phyloP scores from a whole-genome alignment of 2,329 filamentous ascomycete genomes.

The Calonectria pteridis region DNA sequence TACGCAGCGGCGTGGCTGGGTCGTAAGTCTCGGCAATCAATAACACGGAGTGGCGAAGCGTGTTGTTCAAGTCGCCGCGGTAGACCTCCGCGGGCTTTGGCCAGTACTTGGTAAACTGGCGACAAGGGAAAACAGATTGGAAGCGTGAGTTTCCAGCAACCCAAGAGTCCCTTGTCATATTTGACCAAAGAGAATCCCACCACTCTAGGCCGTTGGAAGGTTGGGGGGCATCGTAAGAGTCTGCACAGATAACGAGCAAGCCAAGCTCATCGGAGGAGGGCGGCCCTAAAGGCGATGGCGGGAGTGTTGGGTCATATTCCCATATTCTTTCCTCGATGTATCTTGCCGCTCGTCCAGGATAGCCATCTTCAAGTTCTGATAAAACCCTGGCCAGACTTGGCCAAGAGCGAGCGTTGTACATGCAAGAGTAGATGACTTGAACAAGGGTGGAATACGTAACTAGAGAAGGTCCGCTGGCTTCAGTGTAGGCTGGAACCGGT shows the following conservation, averaged over 20 bases:
- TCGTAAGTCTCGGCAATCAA: conserved; percentile 64
- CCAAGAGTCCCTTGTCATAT: conserved; percentile 61
- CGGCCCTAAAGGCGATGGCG: conserved; percentile 42
- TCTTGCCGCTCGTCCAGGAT: conserved; percentile 51
- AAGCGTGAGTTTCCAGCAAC: conserved; percentile 62
- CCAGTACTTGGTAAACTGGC: conserved; percentile 60
- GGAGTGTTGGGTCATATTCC: conserved; percentile 56
- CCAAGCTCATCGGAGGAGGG: conserved; percentile 55
- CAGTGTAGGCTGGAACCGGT: conserved; percentile 55
- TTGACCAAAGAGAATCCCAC: conserved; percentile 60
- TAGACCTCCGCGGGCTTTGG: conserved; percentile 60
- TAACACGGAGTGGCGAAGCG: conserved; percentile 58
- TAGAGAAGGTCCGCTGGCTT: conserved; percentile 55
- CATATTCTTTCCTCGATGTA: conserved; percentile 55
- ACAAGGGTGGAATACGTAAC: conserved; percentile 61
- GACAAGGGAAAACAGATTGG: conserved; percentile 59
- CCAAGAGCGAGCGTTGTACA: conserved; percentile 61
- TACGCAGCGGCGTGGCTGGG: conserved; percentile 62
- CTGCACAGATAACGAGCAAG: conserved; percentile 59
- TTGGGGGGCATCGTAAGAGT: conserved; percentile 58
- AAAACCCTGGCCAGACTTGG: conserved; percentile 15
- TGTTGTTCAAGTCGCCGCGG: conserved; percentile 59
- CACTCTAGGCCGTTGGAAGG: conserved; percentile 55
- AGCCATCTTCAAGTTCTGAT: conserved; percentile 25
- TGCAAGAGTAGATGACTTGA: conserved; percentile 52